Evolutionary conservation across 805 yeast species (phyloP), one percentile per base, ranked within the genome.

Genomic region (Monosporozyma solicola): DNA sequence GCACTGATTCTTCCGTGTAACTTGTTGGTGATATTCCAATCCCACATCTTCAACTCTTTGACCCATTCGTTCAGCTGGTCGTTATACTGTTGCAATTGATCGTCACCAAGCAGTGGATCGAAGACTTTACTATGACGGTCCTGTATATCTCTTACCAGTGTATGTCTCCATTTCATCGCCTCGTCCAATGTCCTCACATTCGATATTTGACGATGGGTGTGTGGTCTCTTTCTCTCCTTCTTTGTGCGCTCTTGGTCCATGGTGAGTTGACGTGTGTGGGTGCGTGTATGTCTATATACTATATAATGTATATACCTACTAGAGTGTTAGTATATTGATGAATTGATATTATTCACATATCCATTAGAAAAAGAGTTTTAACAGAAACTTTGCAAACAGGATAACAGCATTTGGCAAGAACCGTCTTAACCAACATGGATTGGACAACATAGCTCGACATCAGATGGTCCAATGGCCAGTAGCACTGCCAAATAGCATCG

Each of bases 11-110:
- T 46, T 0, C 96, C 96, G 1, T 92, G 92, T 1, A 89, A 70
- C 24, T 55, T 57, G 9, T 79, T 75, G 51, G 74, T 74, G 45
- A 90, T 83, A 53, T 82, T 85, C 55, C 81, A 71, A 57, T 90
- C 96, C 96, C 96, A 91, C 0, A 84, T 80, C 41, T 77, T 66
- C 56, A 82, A 81, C 66, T 90, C 95, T 33, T 76, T 73, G 67
- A 84, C 72, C 11, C 86, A 69, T 51, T 77, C 78, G 61, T 88
- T 89, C 52, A 88, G 67, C 47, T 79, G 79, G 58, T 87, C 96
- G 62, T 90, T 91, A 29, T 86, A 63, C 41, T 84, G 91, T 47
- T 94, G 70, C 1, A 91, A 67, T 59, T 84, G 85, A 33, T 69
- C 69, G 29, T 84, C 88, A n/a, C 79, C 75, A 24, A 80, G 58